Conservation (phyloP, 164 flowering plant species). For the Umbilicus rupestris region DNA sequence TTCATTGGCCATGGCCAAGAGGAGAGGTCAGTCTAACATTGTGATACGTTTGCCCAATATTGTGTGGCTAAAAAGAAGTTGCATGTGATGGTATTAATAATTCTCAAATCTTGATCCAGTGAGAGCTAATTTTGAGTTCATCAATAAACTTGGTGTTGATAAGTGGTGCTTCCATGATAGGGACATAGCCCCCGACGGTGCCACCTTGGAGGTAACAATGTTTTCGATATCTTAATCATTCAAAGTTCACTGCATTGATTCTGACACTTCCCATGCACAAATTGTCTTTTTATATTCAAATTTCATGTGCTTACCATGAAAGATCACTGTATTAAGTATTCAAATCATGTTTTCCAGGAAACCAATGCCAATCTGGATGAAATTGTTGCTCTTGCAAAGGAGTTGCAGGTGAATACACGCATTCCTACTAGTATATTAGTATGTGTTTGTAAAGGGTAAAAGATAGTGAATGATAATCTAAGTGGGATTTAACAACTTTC, state of each 20-base stretch:
- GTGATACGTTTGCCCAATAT: not conserved
- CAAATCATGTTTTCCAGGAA: constrained; percentile 43
- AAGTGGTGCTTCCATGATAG: constrained; percentile 97
- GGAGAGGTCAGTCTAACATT: constrained; percentile 58
- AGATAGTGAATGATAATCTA: not conserved
- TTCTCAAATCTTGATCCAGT: constrained; percentile 32
- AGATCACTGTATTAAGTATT: not conserved
- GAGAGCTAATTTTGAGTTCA: constrained; percentile 95
- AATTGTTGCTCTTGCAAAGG: constrained; percentile 84
- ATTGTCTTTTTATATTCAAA: too few species aligned
- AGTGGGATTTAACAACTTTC: not conserved
- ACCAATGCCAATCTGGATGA: constrained; percentile 84
- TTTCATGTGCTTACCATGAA: not conserved
- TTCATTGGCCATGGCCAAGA: constrained; percentile 92
- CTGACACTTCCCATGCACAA: not conserved
- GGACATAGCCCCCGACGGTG: constrained; percentile 93
- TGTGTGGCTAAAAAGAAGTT: not conserved
- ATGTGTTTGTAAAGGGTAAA: not conserved
- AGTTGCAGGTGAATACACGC: constrained; percentile 64
- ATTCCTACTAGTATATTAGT: not conserved
- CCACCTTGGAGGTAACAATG: constrained; percentile 54
- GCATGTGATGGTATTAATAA: not conserved
- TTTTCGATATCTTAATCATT: not conserved
- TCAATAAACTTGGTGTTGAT: constrained; percentile 87
- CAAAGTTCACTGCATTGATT: too few species aligned